phyloP scores from a whole-genome alignment of 2,329 filamentous ascomycete genomes.

The Aspergillus brasiliensis region DNA sequence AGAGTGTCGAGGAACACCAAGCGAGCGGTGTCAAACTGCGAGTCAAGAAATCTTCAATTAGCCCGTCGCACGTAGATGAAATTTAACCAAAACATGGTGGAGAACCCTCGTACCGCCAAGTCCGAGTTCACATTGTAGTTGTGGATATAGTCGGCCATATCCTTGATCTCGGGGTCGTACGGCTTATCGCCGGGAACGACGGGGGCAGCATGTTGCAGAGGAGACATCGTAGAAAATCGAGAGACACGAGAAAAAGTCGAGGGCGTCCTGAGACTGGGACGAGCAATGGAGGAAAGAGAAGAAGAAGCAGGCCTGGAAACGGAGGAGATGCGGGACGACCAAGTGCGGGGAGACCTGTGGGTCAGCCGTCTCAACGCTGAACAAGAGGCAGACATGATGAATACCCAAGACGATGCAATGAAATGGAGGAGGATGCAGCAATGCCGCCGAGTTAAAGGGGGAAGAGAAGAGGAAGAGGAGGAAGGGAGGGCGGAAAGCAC shows the following conservation, averaged over 20 bases:
- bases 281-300: slow-evolving; percentile 22
- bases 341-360: slow-evolving; percentile 45
- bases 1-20: slow-evolving; percentile 97
- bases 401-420: slow-evolving; percentile 19
- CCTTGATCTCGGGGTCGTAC: slow-evolving; percentile 90
- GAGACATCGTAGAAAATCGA: slow-evolving; percentile 47
- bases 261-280: slow-evolving; percentile 18
- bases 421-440: slow-evolving; percentile 23
- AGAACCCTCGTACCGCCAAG: slow-evolving; percentile 71
- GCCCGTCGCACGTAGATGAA: background rate
- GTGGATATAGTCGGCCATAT: slow-evolving; percentile 94
- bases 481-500: slow-evolving; percentile 1
- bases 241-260: slow-evolving; percentile 30
- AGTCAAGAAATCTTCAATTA: background rate
- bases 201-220: slow-evolving; percentile 43
- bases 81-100: background rate
- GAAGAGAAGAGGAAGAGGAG: slow-evolving; percentile 2
- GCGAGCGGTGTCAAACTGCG: slow-evolving; percentile 82
- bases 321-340: slow-evolving; percentile 51
- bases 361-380: slow-evolving; percentile 46
- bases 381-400: slow-evolving; percentile 43
- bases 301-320: slow-evolving; percentile 36
- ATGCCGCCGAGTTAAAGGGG: slow-evolving; percentile 23
- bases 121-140: slow-evolving; percentile 88
- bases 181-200: slow-evolving; percentile 48